Conservation (phyloP, 306 rosid genomes). For the Cercis canadensis region DNA sequence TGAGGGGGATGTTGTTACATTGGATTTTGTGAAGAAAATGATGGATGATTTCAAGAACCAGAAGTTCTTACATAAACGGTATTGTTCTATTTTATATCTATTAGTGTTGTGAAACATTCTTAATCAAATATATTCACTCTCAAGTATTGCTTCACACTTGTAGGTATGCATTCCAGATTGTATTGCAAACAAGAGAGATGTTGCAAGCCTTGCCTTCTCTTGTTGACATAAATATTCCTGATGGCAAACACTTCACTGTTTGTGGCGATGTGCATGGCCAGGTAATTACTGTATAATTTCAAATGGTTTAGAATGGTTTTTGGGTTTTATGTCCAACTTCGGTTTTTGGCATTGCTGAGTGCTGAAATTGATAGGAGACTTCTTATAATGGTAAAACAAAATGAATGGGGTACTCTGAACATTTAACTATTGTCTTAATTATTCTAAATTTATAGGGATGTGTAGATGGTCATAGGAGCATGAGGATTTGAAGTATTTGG, state of each 20-base stretch:
- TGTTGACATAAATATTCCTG: constrained; percentile 76
- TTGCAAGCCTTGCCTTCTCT: constrained; percentile 87
- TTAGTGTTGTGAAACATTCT: constrained; percentile 31
- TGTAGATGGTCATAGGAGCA: not conserved
- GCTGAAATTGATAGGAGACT: constrained; percentile 25
- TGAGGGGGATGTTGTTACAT: constrained; percentile 86
- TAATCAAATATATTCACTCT: constrained; percentile 28
- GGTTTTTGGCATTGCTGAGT: not conserved
- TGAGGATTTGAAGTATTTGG: not conserved
- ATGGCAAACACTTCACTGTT: constrained; percentile 87
- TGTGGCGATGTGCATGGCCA: constrained; percentile 99
- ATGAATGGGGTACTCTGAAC: not conserved
- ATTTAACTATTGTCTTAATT: not conserved
- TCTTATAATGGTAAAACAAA: not conserved
- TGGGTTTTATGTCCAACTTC: constrained; percentile 22
- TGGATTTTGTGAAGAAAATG: constrained; percentile 96
- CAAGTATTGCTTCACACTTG: constrained; percentile 36
- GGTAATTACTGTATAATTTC: constrained; percentile 55
- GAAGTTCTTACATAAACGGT: constrained; percentile 90
- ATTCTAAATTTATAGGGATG: no score
- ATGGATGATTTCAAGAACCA: constrained; percentile 95
- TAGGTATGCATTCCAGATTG: constrained; percentile 97
- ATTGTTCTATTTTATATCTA: constrained; percentile 14
- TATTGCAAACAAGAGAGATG: constrained; percentile 80
- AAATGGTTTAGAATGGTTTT: constrained; percentile 23